Conservation (phyloP, 140 eudicot genomes). For the Oenanthe javanica region DNA sequence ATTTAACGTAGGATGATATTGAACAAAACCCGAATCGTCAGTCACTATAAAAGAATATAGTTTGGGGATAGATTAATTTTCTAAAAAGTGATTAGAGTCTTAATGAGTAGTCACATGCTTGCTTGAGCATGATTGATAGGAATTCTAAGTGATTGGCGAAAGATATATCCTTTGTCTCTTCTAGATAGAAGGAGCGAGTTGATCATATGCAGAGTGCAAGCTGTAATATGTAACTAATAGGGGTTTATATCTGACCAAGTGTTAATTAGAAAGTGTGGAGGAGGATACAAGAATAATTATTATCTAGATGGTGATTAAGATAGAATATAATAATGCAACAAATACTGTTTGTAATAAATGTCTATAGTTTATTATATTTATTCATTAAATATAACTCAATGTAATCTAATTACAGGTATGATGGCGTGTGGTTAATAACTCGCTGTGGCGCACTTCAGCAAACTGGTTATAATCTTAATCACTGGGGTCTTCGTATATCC, state of each 20-base stretch:
- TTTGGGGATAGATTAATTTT: neutral
- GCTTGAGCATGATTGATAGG: neutral
- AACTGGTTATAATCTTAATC: constrained; percentile 51
- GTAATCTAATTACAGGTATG: constrained; percentile 43
- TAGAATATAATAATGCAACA: neutral
- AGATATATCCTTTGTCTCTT: neutral
- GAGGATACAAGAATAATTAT: neutral
- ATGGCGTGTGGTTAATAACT: constrained; percentile 87
- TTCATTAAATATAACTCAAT: neutral
- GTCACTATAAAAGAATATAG: neutral
- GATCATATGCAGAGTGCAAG: neutral
- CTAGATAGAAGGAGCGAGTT: neutral
- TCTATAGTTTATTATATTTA: neutral
- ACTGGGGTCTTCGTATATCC: constrained; percentile 58
- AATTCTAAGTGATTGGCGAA: neutral
- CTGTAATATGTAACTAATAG: neutral
- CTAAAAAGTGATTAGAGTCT: neutral
- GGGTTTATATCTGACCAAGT: neutral
- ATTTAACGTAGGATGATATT: neutral
- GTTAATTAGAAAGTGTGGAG: neutral
- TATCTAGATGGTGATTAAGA: neutral
- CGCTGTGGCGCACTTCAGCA: constrained; percentile 69
- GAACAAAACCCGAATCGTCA: neutral
- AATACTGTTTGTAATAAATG: neutral
- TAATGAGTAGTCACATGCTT: neutral